Conservation (phyloP, 768 basidiomycete species). For the Boletus tylopilopsis region DNA sequence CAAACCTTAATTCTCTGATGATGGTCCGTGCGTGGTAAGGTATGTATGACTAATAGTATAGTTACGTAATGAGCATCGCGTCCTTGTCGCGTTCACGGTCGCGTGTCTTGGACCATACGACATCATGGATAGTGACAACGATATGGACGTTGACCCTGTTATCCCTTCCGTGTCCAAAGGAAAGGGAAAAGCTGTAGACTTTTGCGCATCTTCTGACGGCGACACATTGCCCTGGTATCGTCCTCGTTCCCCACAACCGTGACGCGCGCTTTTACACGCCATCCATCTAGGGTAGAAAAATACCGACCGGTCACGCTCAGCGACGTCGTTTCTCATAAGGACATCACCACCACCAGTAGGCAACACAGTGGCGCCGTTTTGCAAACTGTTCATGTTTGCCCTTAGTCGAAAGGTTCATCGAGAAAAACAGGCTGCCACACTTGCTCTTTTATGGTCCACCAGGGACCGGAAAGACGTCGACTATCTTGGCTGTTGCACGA, state of each 20-base stretch:
- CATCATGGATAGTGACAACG: constrained; percentile 60
- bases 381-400: constrained; percentile 3
- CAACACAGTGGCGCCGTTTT: not conserved
- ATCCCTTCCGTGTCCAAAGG: constrained; percentile 46
- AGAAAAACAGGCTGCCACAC: constrained; percentile 91
- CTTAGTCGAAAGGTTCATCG: constrained; percentile 93
- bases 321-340: constrained; percentile 95
- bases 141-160: constrained; percentile 42
- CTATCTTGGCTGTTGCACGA: constrained; percentile 92
- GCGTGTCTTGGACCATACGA: too few relatives aligned
- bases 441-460: constrained; percentile 97
- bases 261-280: not conserved
- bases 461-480: constrained; percentile 97
- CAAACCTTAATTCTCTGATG: constrained; percentile 34
- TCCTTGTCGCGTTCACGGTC: not conserved
- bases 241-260: not conserved
- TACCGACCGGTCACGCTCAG: constrained; percentile 88
- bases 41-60: constrained; percentile 12
- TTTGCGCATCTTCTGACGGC: constrained; percentile 39
- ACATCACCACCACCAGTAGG: constrained; percentile 90
- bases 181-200: constrained; percentile 62
- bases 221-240: constrained; percentile 85
- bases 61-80: constrained; percentile 22
- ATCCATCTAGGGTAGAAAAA: constrained; percentile 83
- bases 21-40: constrained; percentile 44